Evolutionary conservation across 2,329 filamentous ascomycete species (phyloP), one percentile per base, ranked within the genome.

Genomic region (Xylaria arbuscula): DNA sequence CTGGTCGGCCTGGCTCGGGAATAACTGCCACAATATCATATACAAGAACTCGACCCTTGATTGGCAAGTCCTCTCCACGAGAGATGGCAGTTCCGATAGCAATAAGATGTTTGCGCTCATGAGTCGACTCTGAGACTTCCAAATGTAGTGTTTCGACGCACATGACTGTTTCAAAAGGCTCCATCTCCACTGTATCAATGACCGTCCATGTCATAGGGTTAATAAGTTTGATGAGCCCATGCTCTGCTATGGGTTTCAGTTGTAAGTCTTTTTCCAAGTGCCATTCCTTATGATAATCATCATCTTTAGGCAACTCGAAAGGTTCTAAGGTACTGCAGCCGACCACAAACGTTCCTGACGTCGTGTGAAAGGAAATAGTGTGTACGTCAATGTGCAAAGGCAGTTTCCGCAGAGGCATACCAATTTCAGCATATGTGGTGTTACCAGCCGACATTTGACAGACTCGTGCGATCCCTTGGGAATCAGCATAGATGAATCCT

Each of bases 21-120:
- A 98, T 95, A 38, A 99, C 96, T 40, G 91, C 88, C 66, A 97
- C 94, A 36, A 99, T 88, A 76, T 98, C 94, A 76, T 96, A 97
- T 56, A 98, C 92, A 75, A 96, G 94, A 47, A 99, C 88, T 48
- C 91, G 88, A 2, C 96, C 96, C 54, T 92, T 89, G 0, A 94
- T 91, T 0, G 94, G 91, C 65, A 97, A 88, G 76, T 98, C 96
- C 80, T 99, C 96, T 48, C 96, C 96, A 68, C 91, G 91, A n/a
- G 90, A 87, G 32, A 96, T 87, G 1, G 93, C 91, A 0, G 95
- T 97, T 15, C 95, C 96, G 1, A 98, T 90, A 0, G 91, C 89
- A 59, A 99, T 87, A 55, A 98, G 86, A 76, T 92, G 90, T 75
- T 90, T 92, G 17, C 93, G 90, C 78, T 97, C 92, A 77, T 96